Evolutionary conservation across 805 yeast genomes (phyloP), one percentile per base, ranked within the genome.

Genomic region (Myxozyma monticola): DNA sequence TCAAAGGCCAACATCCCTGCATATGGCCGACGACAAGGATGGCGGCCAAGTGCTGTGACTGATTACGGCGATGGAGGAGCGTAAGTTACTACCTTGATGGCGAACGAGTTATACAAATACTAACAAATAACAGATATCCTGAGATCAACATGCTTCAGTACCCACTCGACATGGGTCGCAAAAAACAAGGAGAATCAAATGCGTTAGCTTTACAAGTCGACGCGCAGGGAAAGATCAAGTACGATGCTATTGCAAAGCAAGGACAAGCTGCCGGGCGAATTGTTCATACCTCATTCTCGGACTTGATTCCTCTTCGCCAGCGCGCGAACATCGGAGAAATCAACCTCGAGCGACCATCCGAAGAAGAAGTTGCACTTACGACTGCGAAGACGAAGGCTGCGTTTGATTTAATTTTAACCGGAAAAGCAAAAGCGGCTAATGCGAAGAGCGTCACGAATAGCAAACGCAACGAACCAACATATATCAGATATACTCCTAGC

Each of bases 271-370:
- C 53, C 2, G 54, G 48, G 10, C 40, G 73, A 26, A 60, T 60
- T 9, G 70, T 71, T 14, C 83, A 78, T 53, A 62, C 81, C 0
- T 68, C 78, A 0, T 77, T 78, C 45, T 73, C 75, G 30, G 85
- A 79, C 46, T 75, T 85, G 26, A 75, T 83, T 22, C 89, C 90
- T 0, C 67, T 83, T 42, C 74, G 85, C 56, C 80, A 65, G 62
- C 71, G 67, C 51, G 67, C 49, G 60, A 71, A 54, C 66, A 61
- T 67, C 26, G 70, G 71, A 17, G 65, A 69, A 14, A 43, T 78
- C 4, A 57, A 67, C 2, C 60, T 78, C 4, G 73, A 78, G 2
- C 59, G 67, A 28, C 83, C 83, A 0, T 62, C 75, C 1, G 74
- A 74, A 33, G 77, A 73, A 15, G 75, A 75, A 18, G 67, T 81